phyloP scores from a whole-genome alignment of 768 basidiomycete species.

The Leccinum disarticulatum region DNA sequence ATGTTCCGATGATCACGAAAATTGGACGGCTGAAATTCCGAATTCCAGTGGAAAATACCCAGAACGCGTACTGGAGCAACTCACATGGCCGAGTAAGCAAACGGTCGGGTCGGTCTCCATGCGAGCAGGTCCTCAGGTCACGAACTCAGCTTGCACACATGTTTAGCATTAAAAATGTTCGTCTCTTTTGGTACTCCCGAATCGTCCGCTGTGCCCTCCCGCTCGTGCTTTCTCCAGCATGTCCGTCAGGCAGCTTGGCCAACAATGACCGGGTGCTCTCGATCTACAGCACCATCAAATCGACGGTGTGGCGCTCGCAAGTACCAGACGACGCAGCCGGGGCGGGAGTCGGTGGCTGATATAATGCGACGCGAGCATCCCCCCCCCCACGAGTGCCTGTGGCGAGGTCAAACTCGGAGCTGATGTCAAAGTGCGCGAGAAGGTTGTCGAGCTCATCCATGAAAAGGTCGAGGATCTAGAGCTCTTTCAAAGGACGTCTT shows the following conservation, averaged over 20 bases:
- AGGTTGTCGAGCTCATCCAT: slow-evolving; percentile 38
- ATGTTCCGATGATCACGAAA: too few relatives aligned
- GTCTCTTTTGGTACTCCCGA: slow-evolving; percentile 34
- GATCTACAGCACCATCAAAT: slow-evolving; percentile 24
- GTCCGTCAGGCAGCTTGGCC: slow-evolving; percentile 29
- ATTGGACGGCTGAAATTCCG: too few relatives aligned
- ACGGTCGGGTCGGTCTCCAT: slow-evolving; percentile 34
- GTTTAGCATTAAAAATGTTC: slow-evolving; percentile 31
- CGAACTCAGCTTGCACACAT: slow-evolving; percentile 34
- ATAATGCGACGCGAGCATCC: slow-evolving; percentile 47
- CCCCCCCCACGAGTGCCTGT: slow-evolving; percentile 57
- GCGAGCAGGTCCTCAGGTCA: slow-evolving; percentile 34
- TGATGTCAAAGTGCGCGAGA: slow-evolving; percentile 41
- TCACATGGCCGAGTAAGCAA: slow-evolving; percentile 35
- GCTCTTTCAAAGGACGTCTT: slow-evolving; percentile 19
- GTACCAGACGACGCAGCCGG: slow-evolving; percentile 38
- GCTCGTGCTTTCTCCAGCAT: slow-evolving; percentile 34
- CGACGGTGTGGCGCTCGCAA: slow-evolving; percentile 35
- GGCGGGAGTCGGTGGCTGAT: slow-evolving; percentile 38
- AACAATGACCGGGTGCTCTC: slow-evolving; percentile 27
- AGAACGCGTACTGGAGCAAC: neutral
- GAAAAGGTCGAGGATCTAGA: slow-evolving; percentile 52
- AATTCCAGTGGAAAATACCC: neutral
- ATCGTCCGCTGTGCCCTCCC: slow-evolving; percentile 30
- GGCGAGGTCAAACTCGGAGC: slow-evolving; percentile 42